Base-by-base conservation (phyloP, 495 filamentous ascomycete species). In the Penicillium dipodomyicola region DNA sequence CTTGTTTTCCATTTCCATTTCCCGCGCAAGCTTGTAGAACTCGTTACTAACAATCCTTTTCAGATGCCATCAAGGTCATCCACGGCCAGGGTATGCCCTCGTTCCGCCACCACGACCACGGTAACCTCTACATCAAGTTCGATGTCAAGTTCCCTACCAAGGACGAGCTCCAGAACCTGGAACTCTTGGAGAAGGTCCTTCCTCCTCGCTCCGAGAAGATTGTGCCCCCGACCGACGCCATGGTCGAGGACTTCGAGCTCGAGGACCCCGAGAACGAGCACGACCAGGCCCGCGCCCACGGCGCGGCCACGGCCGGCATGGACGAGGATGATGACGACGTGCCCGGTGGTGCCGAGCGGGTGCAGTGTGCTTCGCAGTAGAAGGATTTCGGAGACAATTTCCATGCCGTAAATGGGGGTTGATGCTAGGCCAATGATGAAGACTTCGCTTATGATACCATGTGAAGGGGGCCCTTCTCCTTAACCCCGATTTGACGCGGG, bases 351-450 rank as follows among this genome's bases (percentile, higher is more conserved):
- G 91, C 84, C 41, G 94, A 99, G 79, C 82, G 95, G 40, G 92
- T 99, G 64, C 94, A 97, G 80, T 99, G 94, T 72, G 95, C 94
- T 59, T 94, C 90, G 7, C 94, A 97, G 83, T 99, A 96, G 87
- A 61, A 55, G 60, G 33, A 50, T 52, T 59, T 49, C 44, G 51
- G 53, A 59, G 52, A 56, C 47, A 35, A 32, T 49, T 59, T 59
- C 42, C 30, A 55, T 29, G 33, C 39, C 40, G 43, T 49, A 22
- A 37, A 56, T 46, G 29, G 15, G 44, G 45, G 57, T 49, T 57
- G 60, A 56, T 50, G 61, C 58, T 58, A 49, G 67, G 65, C 68
- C 58, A 57, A 44, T 73, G 54, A 71, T 64, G 68, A 71, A 52
- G 69, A 66, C 59, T 65, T 73, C 64, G 62, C 68, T 74, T 75